These are phyloP conservation scores for Paramarasmius palmivorus DNA, from an alignment of 1,284 basidiomycete genomes.

Conservation along the genomic window DNA sequence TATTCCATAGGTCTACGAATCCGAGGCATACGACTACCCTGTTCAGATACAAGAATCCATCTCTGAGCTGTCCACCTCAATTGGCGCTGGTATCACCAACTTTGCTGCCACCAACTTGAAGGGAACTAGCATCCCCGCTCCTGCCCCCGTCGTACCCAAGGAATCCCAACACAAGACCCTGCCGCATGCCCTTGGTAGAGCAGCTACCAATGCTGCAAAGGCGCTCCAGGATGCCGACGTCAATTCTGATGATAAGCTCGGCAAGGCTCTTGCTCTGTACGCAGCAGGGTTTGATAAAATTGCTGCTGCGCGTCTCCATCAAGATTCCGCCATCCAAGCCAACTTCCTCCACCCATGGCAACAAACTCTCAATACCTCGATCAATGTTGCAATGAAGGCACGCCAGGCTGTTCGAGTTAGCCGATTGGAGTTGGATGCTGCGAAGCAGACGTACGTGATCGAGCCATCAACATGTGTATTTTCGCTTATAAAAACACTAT, in stretches of 20 bases:
- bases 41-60: constrained; percentile 77
- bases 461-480: neutral
- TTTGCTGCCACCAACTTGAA: constrained; percentile 91
- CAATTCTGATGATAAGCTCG: constrained; percentile 66
- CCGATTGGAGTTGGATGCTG: constrained; percentile 76
- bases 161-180: constrained; percentile 86
- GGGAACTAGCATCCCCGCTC: constrained; percentile 60
- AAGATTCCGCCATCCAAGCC: constrained; percentile 76
- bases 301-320: constrained; percentile 80
- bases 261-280: constrained; percentile 78
- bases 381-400: constrained; percentile 88
- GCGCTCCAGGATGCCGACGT: constrained; percentile 48
- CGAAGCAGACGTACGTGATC: constrained; percentile 51
- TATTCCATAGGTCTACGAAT: constrained; percentile 64
- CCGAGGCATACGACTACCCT: constrained; percentile 88
- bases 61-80: constrained; percentile 68
- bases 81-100: constrained; percentile 78
- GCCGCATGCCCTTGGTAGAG: constrained; percentile 88
- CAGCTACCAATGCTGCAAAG: constrained; percentile 71
- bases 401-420: constrained; percentile 85
- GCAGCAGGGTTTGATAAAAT: constrained; percentile 87
- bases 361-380: constrained; percentile 77
- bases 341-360: constrained; percentile 93
- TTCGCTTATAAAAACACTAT: neutral
- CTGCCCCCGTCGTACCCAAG: constrained; percentile 60